These are phyloP conservation scores for Calonectria fujianensis DNA, from an alignment of 2,329 filamentous ascomycete genomes.

Conservation along the genomic window DNA sequence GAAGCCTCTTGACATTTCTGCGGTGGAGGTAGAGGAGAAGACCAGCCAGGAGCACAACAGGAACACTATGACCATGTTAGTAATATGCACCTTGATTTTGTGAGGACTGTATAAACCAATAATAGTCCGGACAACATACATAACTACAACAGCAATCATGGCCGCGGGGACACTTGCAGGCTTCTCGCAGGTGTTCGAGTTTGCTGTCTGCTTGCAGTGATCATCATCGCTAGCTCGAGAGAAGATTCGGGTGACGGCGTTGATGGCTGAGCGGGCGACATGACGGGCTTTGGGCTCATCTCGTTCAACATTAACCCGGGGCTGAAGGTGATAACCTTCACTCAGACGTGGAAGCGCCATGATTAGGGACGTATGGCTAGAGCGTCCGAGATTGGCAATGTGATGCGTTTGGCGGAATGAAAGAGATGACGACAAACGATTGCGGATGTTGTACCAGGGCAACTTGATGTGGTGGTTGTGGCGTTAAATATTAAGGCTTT, in stretches of 20 bases:
- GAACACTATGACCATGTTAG: slow-evolving; percentile 76
- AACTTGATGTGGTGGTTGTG: slow-evolving; percentile 32
- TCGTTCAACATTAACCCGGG: slow-evolving; percentile 54
- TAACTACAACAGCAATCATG: slow-evolving; percentile 80
- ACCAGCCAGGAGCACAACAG: slow-evolving; percentile 79
- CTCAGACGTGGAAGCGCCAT: slow-evolving; percentile 49
- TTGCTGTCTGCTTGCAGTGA: slow-evolving; percentile 45
- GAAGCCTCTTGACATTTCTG: slow-evolving; percentile 82
- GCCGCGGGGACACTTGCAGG: slow-evolving; percentile 73
- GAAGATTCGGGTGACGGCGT: slow-evolving; percentile 48
- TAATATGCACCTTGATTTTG: neutral
- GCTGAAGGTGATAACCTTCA: slow-evolving; percentile 51
- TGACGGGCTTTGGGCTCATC: slow-evolving; percentile 35
- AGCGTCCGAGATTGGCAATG: slow-evolving; percentile 39
- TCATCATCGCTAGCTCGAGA: slow-evolving; percentile 39
- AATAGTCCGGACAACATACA: slow-evolving; percentile 72
- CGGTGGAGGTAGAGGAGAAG: slow-evolving; percentile 87
- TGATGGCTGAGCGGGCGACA: slow-evolving; percentile 35
- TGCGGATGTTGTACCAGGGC: slow-evolving; percentile 40
- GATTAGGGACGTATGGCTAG: slow-evolving; percentile 23
- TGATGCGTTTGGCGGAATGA: slow-evolving; percentile 17
- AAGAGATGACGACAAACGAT: slow-evolving; percentile 34
- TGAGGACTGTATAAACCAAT: slow-evolving; percentile 16
- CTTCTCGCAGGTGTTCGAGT: slow-evolving; percentile 74
- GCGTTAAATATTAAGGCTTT: slow-evolving; percentile 38